Percentiles rank a stretch among this genome's conserved stretches.
Evolutionary conservation across 257 asterid species (phyloP).

Genomic region (Oldenlandia corymbosa): DNA sequence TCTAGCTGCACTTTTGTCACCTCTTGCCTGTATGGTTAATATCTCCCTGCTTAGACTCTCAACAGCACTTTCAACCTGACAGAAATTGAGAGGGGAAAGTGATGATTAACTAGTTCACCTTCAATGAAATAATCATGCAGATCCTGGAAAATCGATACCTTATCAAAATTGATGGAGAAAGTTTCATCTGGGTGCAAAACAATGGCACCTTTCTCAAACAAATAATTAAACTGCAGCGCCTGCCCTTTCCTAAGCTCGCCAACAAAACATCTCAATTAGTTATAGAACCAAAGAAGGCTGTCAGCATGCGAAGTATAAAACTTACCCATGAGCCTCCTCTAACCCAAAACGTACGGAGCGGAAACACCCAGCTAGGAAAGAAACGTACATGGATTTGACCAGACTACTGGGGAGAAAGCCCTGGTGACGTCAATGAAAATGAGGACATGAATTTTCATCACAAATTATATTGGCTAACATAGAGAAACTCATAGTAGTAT

Average conservation of each 20-base stretch:
- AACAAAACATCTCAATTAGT: background rate
- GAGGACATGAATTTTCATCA: background rate
- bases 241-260: slow-evolving; percentile 75
- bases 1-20: slow-evolving; percentile 68
- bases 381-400: slow-evolving; percentile 81
- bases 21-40: slow-evolving; percentile 83
- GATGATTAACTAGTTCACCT: slow-evolving; percentile 3
- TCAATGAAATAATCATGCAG: background rate
- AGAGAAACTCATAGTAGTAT: too few relatives aligned
- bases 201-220: slow-evolving; percentile 78
- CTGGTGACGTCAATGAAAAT: slow-evolving; percentile 27
- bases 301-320: slow-evolving; percentile 8
- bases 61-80: slow-evolving; percentile 75
- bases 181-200: slow-evolving; percentile 48
- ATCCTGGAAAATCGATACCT: slow-evolving; percentile 42
- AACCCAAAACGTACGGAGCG: slow-evolving; percentile 94
- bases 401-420: slow-evolving; percentile 56
- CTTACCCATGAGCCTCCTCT: slow-evolving; percentile 95
- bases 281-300: background rate
- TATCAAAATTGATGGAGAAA: slow-evolving; percentile 72
- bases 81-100: background rate
- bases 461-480: background rate
- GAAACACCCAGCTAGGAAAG: slow-evolving; percentile 94
- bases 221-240: slow-evolving; percentile 85
- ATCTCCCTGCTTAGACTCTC: slow-evolving; percentile 85